Evolutionary conservation across 305 asterid species (phyloP).

Genomic region (Rubia tinctorum): DNA sequence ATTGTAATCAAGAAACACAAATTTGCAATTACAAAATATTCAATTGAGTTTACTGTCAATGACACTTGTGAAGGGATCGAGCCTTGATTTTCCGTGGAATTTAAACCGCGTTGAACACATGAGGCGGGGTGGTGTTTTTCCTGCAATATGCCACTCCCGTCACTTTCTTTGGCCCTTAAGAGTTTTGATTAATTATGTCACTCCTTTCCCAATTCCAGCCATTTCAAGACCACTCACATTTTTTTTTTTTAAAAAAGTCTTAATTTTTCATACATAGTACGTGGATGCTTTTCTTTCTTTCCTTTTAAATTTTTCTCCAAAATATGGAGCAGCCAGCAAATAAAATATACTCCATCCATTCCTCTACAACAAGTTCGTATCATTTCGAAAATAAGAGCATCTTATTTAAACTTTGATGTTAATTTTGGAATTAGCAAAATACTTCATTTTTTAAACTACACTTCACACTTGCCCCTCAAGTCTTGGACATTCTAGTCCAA

Average conservation of each 20-base stretch:
- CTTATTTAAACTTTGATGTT: too few relatives aligned
- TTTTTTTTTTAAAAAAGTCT: too few relatives aligned
- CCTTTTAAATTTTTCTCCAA: not conserved
- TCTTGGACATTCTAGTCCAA: too few relatives aligned
- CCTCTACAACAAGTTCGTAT: not conserved
- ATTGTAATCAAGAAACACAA: too few relatives aligned
- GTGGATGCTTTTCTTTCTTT: not conserved
- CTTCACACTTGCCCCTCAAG: too few relatives aligned
- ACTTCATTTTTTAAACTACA: not conserved
- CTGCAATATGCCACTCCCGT: not conserved
- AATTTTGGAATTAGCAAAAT: too few relatives aligned
- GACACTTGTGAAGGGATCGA: not conserved
- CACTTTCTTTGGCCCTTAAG: not conserved
- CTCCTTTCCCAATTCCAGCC: not conserved
- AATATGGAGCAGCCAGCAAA: not conserved
- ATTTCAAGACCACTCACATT: not conserved
- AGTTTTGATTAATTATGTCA: not conserved
- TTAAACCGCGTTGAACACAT: constrained; percentile 2
- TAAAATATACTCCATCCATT: not conserved
- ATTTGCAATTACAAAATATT: too few relatives aligned
- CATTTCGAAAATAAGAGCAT: not conserved
- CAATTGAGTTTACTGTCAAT: not conserved
- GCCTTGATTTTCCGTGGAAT: not conserved
- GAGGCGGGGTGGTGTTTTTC: not conserved
- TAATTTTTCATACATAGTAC: not conserved